Conservation (phyloP, 805 yeast species). For the Wickerhamomyces mucosus region DNA sequence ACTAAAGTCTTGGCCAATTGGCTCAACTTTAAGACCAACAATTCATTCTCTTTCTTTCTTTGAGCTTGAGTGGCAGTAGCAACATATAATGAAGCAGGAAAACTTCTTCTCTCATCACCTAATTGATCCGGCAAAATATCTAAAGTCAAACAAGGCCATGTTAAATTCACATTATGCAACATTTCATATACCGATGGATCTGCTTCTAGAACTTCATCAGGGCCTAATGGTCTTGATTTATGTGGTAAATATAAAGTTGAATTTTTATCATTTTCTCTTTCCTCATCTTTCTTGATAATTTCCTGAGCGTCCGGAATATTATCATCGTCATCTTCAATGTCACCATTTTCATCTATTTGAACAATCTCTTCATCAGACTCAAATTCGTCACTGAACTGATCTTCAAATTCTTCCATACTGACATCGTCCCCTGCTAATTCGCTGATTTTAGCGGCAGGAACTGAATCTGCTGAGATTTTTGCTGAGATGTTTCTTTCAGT, state of each 20-base stretch:
- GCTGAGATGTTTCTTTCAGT: slow-evolving; percentile 16
- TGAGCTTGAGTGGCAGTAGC: slow-evolving; percentile 94
- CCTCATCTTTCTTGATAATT: slow-evolving; percentile 26
- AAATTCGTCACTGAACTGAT: slow-evolving; percentile 82
- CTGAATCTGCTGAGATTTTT: slow-evolving; percentile 9
- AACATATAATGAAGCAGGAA: slow-evolving; percentile 78
- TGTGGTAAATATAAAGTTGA: slow-evolving; percentile 74
- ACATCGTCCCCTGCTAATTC: slow-evolving; percentile 32
- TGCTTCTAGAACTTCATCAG: slow-evolving; percentile 92
- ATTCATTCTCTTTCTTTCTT: slow-evolving; percentile 78
- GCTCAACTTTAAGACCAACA: slow-evolving; percentile 74
- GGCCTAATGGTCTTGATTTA: slow-evolving; percentile 81
- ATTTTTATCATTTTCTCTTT: slow-evolving; percentile 27
- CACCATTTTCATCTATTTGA: slow-evolving; percentile 54
- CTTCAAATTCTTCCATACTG: slow-evolving; percentile 81
- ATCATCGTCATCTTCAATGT: slow-evolving; percentile 25
- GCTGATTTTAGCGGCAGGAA: slow-evolving; percentile 14
- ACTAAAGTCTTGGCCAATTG: slow-evolving; percentile 79
- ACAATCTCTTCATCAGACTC: slow-evolving; percentile 88
- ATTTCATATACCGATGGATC: slow-evolving; percentile 94
- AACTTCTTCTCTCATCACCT: slow-evolving; percentile 82
- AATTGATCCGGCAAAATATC: slow-evolving; percentile 80
- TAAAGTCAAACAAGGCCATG: slow-evolving; percentile 95
- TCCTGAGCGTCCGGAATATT: slow-evolving; percentile 25
- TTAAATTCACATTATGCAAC: slow-evolving; percentile 87